phyloP scores from a whole-genome alignment of 2,329 filamentous ascomycete genomes.

The Geosmithia putterillii region DNA sequence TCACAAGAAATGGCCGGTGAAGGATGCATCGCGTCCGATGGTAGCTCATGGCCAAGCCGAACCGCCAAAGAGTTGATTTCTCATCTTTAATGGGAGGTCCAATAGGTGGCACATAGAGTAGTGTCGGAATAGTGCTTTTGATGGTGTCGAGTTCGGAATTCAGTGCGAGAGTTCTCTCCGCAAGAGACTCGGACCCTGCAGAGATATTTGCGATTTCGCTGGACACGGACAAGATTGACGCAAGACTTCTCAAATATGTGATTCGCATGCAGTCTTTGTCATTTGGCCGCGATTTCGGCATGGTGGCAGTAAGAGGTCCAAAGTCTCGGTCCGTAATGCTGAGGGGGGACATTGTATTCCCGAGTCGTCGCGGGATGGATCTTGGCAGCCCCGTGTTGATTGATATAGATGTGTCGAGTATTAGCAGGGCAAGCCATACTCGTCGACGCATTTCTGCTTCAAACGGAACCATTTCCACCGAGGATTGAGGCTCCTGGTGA shows the following conservation, averaged over 20 bases:
- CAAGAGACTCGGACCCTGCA: background rate
- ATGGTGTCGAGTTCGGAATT: background rate
- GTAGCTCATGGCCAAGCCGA: background rate
- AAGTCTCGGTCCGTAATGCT: background rate
- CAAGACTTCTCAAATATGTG: background rate
- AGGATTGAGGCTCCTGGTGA: background rate
- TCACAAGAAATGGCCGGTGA: background rate
- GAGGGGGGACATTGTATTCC: background rate
- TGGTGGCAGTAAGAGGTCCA: background rate
- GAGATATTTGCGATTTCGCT: background rate
- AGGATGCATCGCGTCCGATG: background rate
- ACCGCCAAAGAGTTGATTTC: background rate
- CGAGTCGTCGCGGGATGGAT: background rate
- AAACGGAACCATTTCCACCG: background rate
- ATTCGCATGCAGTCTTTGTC: background rate
- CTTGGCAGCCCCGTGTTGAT: background rate
- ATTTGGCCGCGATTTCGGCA: background rate
- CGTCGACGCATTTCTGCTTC: background rate
- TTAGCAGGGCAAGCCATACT: background rate
- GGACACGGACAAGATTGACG: background rate
- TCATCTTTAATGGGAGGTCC: background rate
- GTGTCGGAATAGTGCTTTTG: background rate
- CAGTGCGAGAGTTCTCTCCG: background rate
- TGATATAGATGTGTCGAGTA: background rate
- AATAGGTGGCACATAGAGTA: background rate